These are phyloP conservation scores for Zymoseptoria tritici DNA, from an alignment of 2,329 filamentous ascomycete genomes.

Conservation along the genomic window DNA sequence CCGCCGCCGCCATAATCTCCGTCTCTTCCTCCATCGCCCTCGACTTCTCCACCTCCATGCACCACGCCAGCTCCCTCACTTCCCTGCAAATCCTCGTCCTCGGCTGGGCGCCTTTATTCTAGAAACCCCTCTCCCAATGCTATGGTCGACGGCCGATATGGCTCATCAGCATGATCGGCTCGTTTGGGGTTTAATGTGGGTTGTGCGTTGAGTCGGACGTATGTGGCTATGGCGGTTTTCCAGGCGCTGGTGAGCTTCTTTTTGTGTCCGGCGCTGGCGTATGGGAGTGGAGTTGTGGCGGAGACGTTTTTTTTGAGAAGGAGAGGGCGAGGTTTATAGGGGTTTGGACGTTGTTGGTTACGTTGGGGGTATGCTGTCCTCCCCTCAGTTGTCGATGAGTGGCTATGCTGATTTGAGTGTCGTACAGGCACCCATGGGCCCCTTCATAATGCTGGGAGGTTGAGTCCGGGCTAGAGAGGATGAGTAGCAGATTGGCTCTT, in stretches of 20 bases:
- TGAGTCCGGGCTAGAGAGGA: constrained; percentile 6
- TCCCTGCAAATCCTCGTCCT: constrained; percentile 50
- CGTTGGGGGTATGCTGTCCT: constrained; percentile 31
- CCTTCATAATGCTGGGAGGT: constrained; percentile 35
- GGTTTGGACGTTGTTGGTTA: constrained; percentile 49
- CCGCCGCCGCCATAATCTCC: constrained; percentile 47
- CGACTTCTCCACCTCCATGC: constrained; percentile 44
- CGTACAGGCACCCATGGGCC: constrained; percentile 32
- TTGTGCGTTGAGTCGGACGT: constrained; percentile 44
- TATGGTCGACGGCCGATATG: constrained; percentile 51
- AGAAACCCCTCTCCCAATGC: constrained; percentile 48
- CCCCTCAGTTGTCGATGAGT: no score
- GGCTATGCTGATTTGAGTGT: no score
- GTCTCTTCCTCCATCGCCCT: constrained; percentile 48
- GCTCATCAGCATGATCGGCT: constrained; percentile 43
- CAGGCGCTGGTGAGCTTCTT: constrained; percentile 50
- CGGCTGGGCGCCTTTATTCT: constrained; percentile 48
- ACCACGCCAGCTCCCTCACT: constrained; percentile 47
- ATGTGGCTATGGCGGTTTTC: constrained; percentile 45
- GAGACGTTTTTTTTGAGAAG: constrained; percentile 52
- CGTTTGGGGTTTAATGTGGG: constrained; percentile 47
- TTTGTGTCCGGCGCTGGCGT: constrained; percentile 47
- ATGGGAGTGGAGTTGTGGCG: constrained; percentile 51
- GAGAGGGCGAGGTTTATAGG: constrained; percentile 51
- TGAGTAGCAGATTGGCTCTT: no score